Conservation (phyloP, 805 yeast genomes). For the Brettanomyces nanus region DNA sequence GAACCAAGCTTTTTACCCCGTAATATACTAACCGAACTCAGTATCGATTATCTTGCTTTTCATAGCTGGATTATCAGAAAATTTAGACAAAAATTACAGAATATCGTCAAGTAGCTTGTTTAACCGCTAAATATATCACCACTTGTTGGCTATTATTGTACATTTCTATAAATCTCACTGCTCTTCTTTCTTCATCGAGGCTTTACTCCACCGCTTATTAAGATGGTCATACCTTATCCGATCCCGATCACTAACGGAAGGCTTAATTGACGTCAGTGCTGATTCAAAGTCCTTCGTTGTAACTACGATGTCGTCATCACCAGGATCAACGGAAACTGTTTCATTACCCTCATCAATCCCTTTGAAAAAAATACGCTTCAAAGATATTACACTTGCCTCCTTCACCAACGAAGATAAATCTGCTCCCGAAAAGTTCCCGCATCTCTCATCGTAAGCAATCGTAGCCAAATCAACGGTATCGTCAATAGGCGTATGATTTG, state of each 20-base stretch:
- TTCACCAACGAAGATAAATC: slow-evolving; percentile 86
- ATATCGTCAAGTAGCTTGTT: not conserved
- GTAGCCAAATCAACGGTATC: slow-evolving; percentile 47
- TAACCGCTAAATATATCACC: not conserved
- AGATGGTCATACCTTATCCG: slow-evolving; percentile 67
- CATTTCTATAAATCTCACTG: not conserved
- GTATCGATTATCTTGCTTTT: not conserved
- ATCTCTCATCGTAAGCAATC: slow-evolving; percentile 68
- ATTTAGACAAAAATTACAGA: not conserved
- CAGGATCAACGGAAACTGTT: slow-evolving; percentile 16
- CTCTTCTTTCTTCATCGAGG: not conserved
- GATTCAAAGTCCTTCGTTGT: slow-evolving; percentile 54
- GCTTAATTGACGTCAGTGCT: slow-evolving; percentile 73
- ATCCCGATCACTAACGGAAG: slow-evolving; percentile 85
- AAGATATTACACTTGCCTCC: slow-evolving; percentile 88
- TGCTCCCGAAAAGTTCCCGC: slow-evolving; percentile 92
- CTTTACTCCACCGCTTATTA: slow-evolving; percentile 72
- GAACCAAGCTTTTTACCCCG: not conserved
- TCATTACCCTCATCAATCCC: slow-evolving; percentile 41
- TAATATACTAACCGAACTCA: not conserved
- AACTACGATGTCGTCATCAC: slow-evolving; percentile 32
- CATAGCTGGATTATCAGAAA: not conserved
- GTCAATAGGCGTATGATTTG: slow-evolving; percentile 71
- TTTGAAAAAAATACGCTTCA: slow-evolving; percentile 64
- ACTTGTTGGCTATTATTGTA: not conserved